Evolutionary conservation across 257 asterid species (phyloP), one percentile per base, ranked within the genome.

Genomic region (Parsonsia alboflavescens): DNA sequence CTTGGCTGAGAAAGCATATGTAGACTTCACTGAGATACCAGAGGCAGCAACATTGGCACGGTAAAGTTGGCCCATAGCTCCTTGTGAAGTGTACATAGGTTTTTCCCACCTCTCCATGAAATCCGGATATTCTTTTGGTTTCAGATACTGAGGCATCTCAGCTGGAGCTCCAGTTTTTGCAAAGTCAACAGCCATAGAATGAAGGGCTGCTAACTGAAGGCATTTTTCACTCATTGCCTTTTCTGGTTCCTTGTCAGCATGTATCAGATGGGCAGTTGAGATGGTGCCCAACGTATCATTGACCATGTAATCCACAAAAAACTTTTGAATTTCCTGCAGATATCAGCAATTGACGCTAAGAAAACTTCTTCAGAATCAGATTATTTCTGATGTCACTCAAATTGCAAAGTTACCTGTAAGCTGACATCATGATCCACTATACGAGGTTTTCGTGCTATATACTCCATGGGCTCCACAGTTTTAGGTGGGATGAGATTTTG

Each of bases 101-200:
- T 85, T 90, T 61, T 90, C 97, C 88, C 89, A 88, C 76, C 99
- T 79, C 84, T 90, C 96, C 96, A 94, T 86, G 89, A 92, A 94
- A 79, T 94, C 99, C 0, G 99, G 98, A 44, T 83, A 94, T 75
- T 92, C 98, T 72, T 89, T 74, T 36, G 96, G 96, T 82, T 86
- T 92, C 70, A 94, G 78, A 45, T 46, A 79, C 71, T 86, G 73
- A 11, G 98, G 99, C 96, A 94, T 94, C 86, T 88, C 98, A 10
- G 98, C 99, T 16, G 98, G 97, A 70, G 98, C 96, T 26, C 97
- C 99, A 0, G 96, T 79, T 79, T 94, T 94, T 75, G 99, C 99
- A 16, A 85, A 94, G 72, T 92, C 98, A n/a, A 94, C 99, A 4
- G 98, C 99, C 99, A 92, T 94, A 0, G 99, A 92, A 79, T 92